Conservation (phyloP, 78 protist genomes). For the Dictyostelium brefeldianum region DNA sequence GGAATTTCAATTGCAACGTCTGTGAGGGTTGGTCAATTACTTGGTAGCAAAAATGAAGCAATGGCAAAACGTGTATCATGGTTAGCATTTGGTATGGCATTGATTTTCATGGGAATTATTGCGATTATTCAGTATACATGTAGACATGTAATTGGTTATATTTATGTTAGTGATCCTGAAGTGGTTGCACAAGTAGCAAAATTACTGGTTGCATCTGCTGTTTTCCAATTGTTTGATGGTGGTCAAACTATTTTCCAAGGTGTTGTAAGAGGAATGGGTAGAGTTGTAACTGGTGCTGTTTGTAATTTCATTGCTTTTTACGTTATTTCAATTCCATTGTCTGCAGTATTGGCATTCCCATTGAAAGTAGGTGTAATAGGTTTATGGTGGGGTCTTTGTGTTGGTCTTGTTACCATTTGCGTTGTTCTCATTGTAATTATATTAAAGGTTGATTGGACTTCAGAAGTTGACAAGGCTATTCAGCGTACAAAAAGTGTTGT, state of each 20-base stretch:
- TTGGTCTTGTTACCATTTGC: slow-evolving; percentile 49
- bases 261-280: slow-evolving; percentile 71
- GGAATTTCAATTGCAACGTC: slow-evolving; percentile 67
- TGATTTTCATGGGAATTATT: slow-evolving; percentile 31
- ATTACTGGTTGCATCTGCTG: slow-evolving; percentile 46
- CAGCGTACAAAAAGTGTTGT: slow-evolving; percentile 25
- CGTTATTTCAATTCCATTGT: slow-evolving; percentile 46
- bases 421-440: slow-evolving; percentile 12
- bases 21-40: slow-evolving; percentile 60
- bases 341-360: slow-evolving; percentile 23
- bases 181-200: slow-evolving; percentile 25
- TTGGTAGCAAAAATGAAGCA: slow-evolving; percentile 15
- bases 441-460: slow-evolving; percentile 20
- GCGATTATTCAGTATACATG: slow-evolving; percentile 39
- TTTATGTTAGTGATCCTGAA: slow-evolving; percentile 8
- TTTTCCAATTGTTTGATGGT: slow-evolving; percentile 76
- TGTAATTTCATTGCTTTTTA: slow-evolving; percentile 70
- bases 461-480: background rate
- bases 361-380: slow-evolving; percentile 48
- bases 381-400: slow-evolving; percentile 81
- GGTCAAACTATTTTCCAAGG: slow-evolving; percentile 80
- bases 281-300: slow-evolving; percentile 51
- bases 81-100: slow-evolving; percentile 34
- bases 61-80: slow-evolving; percentile 45
- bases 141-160: slow-evolving; percentile 45